A percentile compares a stretch with the other conserved stretches of the same genome.
phyloP scores from a whole-genome alignment of 2,329 filamentous ascomycete species.

The Penicillium sp. region DNA sequence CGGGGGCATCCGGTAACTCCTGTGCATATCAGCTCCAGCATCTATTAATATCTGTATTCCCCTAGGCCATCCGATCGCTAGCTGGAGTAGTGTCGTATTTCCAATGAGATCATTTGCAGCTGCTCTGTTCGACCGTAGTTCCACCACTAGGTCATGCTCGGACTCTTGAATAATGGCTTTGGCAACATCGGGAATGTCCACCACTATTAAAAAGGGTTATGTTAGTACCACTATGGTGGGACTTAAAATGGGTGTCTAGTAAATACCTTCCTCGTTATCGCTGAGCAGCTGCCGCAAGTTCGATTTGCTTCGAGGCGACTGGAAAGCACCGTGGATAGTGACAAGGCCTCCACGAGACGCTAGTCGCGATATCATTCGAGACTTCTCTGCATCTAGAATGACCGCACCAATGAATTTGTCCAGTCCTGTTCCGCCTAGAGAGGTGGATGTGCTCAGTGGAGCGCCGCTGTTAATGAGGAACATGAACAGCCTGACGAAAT shows the following conservation, averaged over 20 bases:
- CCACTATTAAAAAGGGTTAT: not conserved
- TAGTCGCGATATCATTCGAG: not conserved
- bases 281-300: constrained; percentile 2
- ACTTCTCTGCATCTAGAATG: not conserved
- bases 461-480: constrained; percentile 5
- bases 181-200: not conserved
- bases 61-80: constrained; percentile 10
- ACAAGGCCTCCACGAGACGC: not conserved
- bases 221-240: not conserved
- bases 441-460: not conserved
- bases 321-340: constrained; percentile 1
- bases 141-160: constrained; percentile 1
- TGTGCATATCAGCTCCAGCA: not conserved
- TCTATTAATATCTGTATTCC: constrained; percentile 6
- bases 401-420: not conserved
- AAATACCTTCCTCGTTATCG: constrained; percentile 2
- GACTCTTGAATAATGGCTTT: constrained; percentile 7
- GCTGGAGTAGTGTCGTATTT: not conserved
- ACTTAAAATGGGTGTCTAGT: too few relatives aligned
- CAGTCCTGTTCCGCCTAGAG: not conserved
- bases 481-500: not conserved
- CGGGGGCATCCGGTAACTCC: not conserved
- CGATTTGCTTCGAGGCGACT: not conserved
- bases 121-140: not conserved
- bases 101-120: not conserved